Conservation (phyloP, 306 rosid species). For the Adenanthera pavonina region DNA sequence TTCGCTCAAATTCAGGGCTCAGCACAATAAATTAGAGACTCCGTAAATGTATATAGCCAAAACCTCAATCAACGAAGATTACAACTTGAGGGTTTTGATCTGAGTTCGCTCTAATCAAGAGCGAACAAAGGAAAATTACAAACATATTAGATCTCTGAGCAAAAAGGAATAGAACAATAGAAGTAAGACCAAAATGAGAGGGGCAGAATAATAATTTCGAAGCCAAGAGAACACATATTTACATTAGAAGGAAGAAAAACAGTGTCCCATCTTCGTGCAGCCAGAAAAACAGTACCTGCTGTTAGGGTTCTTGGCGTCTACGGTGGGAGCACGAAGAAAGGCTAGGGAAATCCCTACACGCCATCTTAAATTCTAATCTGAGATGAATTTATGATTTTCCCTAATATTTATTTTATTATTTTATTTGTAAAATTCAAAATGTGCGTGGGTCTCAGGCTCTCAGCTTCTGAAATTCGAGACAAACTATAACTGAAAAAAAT, state of each 20-base stretch:
- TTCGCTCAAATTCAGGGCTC: conserved; percentile 40
- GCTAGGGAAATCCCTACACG: conserved; percentile 41
- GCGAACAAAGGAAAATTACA: not conserved
- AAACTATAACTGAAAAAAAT: too few species aligned
- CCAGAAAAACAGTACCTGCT: conserved; percentile 51
- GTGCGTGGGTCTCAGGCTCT: not conserved
- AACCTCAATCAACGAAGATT: conserved; percentile 35
- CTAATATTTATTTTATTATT: not conserved
- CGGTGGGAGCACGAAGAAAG: conserved; percentile 43
- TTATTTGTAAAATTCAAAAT: not conserved
- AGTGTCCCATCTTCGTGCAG: conserved; percentile 26
- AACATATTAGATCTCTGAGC: conserved; percentile 42
- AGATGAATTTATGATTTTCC: conserved; percentile 5
- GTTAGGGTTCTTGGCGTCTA: conserved; percentile 60
- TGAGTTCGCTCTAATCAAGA: conserved; percentile 27
- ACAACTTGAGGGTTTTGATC: conserved; percentile 6
- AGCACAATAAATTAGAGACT: not conserved
- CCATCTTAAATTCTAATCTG: conserved; percentile 40
- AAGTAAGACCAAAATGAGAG: not conserved
- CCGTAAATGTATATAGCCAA: conserved; percentile 36
- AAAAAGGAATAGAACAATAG: conserved; percentile 34
- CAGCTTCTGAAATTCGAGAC: too few species aligned
- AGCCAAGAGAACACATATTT: not conserved
- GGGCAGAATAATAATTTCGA: not conserved
- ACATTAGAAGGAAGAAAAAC: conserved; percentile 23